These are phyloP conservation scores for Plantago coronopus DNA, from an alignment of 305 asterid species.

Conservation along the genomic window DNA sequence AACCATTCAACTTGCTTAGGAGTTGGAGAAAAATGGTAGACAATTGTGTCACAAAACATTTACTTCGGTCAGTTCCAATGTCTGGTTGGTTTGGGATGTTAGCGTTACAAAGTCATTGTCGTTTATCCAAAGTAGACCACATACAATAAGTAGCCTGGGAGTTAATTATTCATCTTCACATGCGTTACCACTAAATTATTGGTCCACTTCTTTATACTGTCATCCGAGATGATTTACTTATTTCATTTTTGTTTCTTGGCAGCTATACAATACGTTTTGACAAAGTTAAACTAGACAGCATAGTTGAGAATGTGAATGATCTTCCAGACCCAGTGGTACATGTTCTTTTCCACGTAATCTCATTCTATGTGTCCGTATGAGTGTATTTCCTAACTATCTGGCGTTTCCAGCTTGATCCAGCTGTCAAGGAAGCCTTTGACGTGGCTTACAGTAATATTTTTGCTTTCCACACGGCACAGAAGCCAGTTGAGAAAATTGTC, in stretches of 20 bases:
- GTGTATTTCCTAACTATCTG: conserved; percentile 21
- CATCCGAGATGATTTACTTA: conserved; percentile 13
- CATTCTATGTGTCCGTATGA: conserved; percentile 11
- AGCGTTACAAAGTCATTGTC: not conserved
- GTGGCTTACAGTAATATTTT: conserved; percentile 84
- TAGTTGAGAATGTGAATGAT: conserved; percentile 64
- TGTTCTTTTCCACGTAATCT: conserved; percentile 11
- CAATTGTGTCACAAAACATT: not conserved
- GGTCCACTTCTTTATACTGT: conserved; percentile 8
- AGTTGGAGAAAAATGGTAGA: not conserved
- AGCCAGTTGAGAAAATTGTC: conserved; percentile 69
- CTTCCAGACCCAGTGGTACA: conserved; percentile 87
- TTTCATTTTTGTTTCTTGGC: conserved; percentile 21
- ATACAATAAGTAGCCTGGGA: not conserved
- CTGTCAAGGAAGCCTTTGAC: conserved; percentile 86
- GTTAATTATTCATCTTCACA: not conserved
- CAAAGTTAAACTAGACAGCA: conserved; percentile 67
- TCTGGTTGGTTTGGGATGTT: not conserved
- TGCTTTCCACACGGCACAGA: conserved; percentile 92
- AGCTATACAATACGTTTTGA: conserved; percentile 79
- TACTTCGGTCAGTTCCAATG: not conserved
- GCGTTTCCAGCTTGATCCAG: conserved; percentile 66
- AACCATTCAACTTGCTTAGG: not conserved
- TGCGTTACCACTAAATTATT: not conserved
- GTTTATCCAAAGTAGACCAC: conserved; percentile 1